A percentile compares a stretch with the other conserved stretches of the same genome.
These are phyloP conservation scores for Volvariella surrecta DNA, from an alignment of 1,284 basidiomycete species.

Conservation along the genomic window DNA sequence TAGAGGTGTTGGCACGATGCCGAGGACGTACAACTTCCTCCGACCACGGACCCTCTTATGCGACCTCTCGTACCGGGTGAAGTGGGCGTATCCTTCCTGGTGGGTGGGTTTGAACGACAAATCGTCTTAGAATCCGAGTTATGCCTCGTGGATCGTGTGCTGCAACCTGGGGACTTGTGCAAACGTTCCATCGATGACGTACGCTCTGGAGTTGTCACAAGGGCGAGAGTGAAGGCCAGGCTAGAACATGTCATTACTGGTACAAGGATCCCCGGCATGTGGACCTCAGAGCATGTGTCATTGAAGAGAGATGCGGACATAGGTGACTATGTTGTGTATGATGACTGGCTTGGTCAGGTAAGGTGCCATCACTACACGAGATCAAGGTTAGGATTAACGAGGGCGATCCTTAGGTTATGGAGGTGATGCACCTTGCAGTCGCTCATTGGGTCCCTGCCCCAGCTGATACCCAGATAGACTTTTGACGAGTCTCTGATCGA, in stretches of 20 bases:
- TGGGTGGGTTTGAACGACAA: constrained; percentile 45
- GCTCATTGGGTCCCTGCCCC: neutral
- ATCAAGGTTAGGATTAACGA: constrained; percentile 6
- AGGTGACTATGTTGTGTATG: constrained; percentile 76
- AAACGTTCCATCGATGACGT: constrained; percentile 72
- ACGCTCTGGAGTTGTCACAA: constrained; percentile 70
- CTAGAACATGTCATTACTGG: constrained; percentile 73
- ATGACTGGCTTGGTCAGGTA: constrained; percentile 89
- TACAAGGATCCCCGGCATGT: constrained; percentile 56
- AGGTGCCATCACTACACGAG: constrained; percentile 16
- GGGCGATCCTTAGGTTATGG: constrained; percentile 5
- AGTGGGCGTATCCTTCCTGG: constrained; percentile 73
- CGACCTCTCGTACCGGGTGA: constrained; percentile 72
- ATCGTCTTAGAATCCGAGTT: constrained; percentile 68
- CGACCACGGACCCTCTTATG: constrained; percentile 55
- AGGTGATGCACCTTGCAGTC: neutral
- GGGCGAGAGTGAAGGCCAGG: constrained; percentile 51
- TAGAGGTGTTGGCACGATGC: constrained; percentile 80
- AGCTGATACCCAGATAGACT: constrained; percentile 36
- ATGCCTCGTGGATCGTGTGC: constrained; percentile 70
- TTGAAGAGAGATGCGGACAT: constrained; percentile 54
- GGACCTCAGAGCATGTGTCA: constrained; percentile 51
- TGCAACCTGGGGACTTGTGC: constrained; percentile 78
- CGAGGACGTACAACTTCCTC: constrained; percentile 48
- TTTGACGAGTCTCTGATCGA: constrained; percentile 81